Evolutionary conservation across 495 filamentous ascomycete species (phyloP).

Genomic region (Aspergillus asperescens): DNA sequence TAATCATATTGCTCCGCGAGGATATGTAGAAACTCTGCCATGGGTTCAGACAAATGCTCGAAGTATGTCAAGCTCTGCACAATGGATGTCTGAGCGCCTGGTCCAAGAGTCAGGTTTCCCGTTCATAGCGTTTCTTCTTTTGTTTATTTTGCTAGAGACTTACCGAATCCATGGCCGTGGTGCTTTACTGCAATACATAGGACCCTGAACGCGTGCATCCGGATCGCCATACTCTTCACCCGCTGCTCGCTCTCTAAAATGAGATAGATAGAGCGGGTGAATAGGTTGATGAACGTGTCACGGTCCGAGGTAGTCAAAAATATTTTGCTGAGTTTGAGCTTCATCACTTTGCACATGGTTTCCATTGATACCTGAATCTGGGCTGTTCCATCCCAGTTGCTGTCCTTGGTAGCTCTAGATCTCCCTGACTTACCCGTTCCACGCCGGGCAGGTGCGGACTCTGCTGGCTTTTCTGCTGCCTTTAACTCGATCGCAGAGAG

Average conservation of each 20-base stretch:
- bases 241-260: conserved; percentile 91
- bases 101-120: conserved; percentile 13
- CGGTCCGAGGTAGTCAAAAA: conserved; percentile 96
- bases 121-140: not conserved
- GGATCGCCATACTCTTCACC: conserved; percentile 81
- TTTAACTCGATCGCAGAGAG: conserved; percentile 89
- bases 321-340: conserved; percentile 83
- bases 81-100: conserved; percentile 95
- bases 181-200: conserved; percentile 96
- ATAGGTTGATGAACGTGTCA: conserved; percentile 87
- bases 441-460: conserved; percentile 59
- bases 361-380: conserved; percentile 87
- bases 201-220: conserved; percentile 97
- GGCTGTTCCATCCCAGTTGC: conserved; percentile 77
- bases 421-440: conserved; percentile 74
- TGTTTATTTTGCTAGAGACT: conserved; percentile 17
- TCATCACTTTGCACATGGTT: conserved; percentile 92
- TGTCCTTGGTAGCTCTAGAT: conserved; percentile 66
- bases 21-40: conserved; percentile 98
- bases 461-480: conserved; percentile 78
- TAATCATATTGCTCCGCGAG: conserved; percentile 97
- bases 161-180: conserved; percentile 95
- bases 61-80: conserved; percentile 97
- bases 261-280: conserved; percentile 91
- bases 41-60: conserved; percentile 94